phyloP scores from a whole-genome alignment of 2,329 filamentous ascomycete genomes.

The Chaetomium strumarium region DNA sequence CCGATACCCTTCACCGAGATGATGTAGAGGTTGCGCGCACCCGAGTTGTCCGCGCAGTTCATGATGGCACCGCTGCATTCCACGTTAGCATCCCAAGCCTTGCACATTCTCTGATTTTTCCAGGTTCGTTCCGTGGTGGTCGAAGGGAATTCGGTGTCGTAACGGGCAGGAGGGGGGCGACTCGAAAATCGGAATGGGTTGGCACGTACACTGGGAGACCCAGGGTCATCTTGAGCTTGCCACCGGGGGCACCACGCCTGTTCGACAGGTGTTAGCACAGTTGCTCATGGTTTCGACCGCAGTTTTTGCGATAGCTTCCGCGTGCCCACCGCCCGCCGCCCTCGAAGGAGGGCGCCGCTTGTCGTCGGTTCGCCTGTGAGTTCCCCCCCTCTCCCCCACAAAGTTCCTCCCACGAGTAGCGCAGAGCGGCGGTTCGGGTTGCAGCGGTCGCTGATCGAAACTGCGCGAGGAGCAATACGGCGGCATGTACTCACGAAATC shows the following conservation, averaged over 20 bases:
- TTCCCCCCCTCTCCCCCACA: slow-evolving; percentile 13
- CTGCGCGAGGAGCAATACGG: slow-evolving; percentile 16
- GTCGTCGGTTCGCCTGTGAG: neutral
- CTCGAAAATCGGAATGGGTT: slow-evolving; percentile 12
- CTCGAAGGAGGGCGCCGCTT: neutral
- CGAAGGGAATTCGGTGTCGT: slow-evolving; percentile 3
- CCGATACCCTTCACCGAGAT: slow-evolving; percentile 99
- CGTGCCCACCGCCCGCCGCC: neutral
- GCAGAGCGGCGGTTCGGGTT: slow-evolving; percentile 10
- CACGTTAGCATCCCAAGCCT: slow-evolving; percentile 20
- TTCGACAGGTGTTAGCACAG: slow-evolving; percentile 31
- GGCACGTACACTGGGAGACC: slow-evolving; percentile 96
- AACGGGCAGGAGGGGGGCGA: neutral
- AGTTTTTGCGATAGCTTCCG: slow-evolving; percentile 3
- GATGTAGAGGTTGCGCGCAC: slow-evolving; percentile 98
- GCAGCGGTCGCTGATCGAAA: slow-evolving; percentile 14
- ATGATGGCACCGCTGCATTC: slow-evolving; percentile 83
- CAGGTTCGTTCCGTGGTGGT: slow-evolving; percentile 3
- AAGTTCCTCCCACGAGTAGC: slow-evolving; percentile 5
- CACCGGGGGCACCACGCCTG: slow-evolving; percentile 88
- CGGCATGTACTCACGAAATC: slow-evolving; percentile 48
- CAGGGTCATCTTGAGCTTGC: slow-evolving; percentile 99
- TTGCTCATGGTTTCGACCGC: neutral
- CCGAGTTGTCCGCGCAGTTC: slow-evolving; percentile 99
- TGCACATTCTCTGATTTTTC: slow-evolving; percentile 12